Evolutionary conservation across 2,329 filamentous ascomycete genomes (phyloP), one percentile per base, ranked within the genome.

Genomic region (Tolypocladium tundrense): DNA sequence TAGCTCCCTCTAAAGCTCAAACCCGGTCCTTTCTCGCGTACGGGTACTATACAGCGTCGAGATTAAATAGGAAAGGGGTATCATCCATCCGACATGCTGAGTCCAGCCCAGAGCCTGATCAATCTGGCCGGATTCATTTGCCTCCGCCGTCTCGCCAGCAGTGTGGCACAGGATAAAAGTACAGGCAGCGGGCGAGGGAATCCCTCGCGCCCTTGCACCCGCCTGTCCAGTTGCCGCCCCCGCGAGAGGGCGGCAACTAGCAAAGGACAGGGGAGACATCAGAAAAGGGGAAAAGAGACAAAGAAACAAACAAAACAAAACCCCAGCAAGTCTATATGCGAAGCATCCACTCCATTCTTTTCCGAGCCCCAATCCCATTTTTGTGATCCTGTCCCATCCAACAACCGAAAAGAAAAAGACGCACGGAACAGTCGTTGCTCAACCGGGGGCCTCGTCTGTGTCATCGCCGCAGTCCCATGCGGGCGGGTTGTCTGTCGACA

Each of bases 81-180:
- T 71, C 69, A 64, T 71, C 62, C 67, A 65, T 65, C 37, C 62
- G 64, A 60, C 58, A 58, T 67, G 62, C 64, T 66, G 64, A 69
- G 68, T 65, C 66, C 68, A 66, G 68, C 66, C 68, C 66, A 67
- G 65, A 63, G 63, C 61, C 39, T 55, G 14, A 24, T 63, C 60
- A 60, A 53, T 59, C 61, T 52, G 60, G 60, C 59, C 61, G 59
- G 61, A 63, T 57, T 60, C 60, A 57, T 53, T 58, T 62, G 63
- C 56, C 59, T 59, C 58, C 52, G 55, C 55, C 59, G 56, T 62
- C 59, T 60, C 51, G 60, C 62, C 62, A 60, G 56, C 62, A 59
- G 56, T 63, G 55, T 67, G 65, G 61, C 65, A 66, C 67, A 68
- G 58, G 60, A 60, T 62, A 63, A 58, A 63, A 62, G 65, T 66